Base-by-base conservation (phyloP, 1,284 basidiomycete genomes). In the Wolfiporia cocos region DNA sequence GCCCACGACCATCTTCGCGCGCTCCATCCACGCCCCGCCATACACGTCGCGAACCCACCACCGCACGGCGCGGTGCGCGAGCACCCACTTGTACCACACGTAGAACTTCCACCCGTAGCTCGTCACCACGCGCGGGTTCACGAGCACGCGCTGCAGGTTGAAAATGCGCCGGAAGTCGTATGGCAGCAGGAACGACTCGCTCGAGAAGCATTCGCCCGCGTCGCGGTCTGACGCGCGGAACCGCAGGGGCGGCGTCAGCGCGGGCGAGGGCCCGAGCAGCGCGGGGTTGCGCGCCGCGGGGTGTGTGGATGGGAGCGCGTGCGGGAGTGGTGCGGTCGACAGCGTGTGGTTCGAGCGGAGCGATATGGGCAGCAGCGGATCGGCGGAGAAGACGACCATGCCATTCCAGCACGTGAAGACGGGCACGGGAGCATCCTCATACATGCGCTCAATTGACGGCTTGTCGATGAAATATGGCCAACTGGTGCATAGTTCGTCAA, bases 391-490 rank as follows among this genome's bases (percentile, higher is more conserved):
- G 0, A 66, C 71, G 32, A 70, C 67, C 42, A 75, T 72, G 20
- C 78, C 78, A 55, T 81, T 80, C 78, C 78, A 79, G 58, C 77
- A 80, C 0, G 70, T 55, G 38, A 73, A 70, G 4, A 77, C 75
- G 7, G 69, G 66, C n/a, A 73, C 68, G 1, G 71, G 69, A 26
- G 65, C 58, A 23, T 69, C 68, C 22, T 46, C 43, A 41, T 58
- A 57, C 44, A 70, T 61, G n/a, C 44, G 67, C 57, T 48, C 55
- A 38, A 55, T 56, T 48, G 49, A 55, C 52, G 50, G 56, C 33
- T 43, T 43, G 44, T 74, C 70, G 47, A 69, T 62, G 49, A 76
- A 71, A 52, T 71, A 77, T 0, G 77, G 77, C 72, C 73, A 79
- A 44, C 43, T 44, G n/a, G n/a, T n/a, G 34, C 10, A 29, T 7